A percentile compares a stretch with the other conserved stretches of the same genome.
These are phyloP conservation scores for Gillenia trifoliata DNA, from an alignment of 306 rosid genomes.

Conservation along the genomic window DNA sequence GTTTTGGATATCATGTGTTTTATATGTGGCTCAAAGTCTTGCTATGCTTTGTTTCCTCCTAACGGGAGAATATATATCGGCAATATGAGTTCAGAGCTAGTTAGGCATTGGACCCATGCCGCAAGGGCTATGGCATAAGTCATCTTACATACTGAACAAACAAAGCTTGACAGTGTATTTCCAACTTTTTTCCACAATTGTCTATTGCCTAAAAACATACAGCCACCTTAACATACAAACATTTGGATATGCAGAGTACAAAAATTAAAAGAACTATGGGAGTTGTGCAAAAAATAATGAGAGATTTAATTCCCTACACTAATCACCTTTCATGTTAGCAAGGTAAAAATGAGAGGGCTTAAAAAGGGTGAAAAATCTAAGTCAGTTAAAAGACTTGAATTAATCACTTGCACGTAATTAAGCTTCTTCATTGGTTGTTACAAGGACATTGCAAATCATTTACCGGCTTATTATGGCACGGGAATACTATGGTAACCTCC, in stretches of 20 bases:
- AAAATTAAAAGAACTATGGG: neutral
- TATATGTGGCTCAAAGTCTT: neutral
- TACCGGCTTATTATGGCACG: neutral
- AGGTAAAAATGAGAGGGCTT: neutral
- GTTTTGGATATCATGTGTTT: neutral
- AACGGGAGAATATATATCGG: neutral
- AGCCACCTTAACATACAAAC: neutral
- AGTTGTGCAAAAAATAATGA: neutral
- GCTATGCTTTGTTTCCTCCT: neutral
- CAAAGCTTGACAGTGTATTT: neutral
- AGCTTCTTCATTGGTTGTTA: neutral
- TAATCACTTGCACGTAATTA: neutral
- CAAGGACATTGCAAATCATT: neutral
- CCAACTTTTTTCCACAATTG: neutral
- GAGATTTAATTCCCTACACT: neutral
- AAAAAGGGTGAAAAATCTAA: neutral
- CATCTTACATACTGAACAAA: neutral
- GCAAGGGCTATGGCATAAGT: neutral
- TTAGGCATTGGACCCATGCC: neutral
- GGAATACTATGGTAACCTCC: too few species aligned
- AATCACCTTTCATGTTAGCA: neutral
- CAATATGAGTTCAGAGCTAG: neutral
- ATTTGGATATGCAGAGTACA: neutral
- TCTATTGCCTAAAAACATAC: neutral
- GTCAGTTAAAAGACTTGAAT: neutral